Evolutionary conservation across 129 eudicot species (phyloP), one percentile per base, ranked within the genome.

Genomic region (Erigeron canadensis): DNA sequence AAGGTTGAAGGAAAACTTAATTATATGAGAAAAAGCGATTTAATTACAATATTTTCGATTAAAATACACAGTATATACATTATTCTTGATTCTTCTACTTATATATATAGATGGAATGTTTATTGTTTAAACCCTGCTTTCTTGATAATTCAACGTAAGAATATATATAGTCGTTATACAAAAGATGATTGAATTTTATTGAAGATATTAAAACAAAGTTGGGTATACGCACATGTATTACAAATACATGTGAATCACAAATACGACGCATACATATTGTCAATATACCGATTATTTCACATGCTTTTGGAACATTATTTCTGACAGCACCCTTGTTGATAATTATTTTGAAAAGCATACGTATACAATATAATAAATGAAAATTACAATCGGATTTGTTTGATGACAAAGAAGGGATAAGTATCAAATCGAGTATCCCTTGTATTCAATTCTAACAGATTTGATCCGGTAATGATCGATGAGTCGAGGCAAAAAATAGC

Each of bases 251-350:
- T 28, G 23, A 65, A 42, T 10, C 1, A 11, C 21, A 65, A 54
- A 75, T 65, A 65, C 28, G 73, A 75, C 44, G 50, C 40, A 38
- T 63, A 75, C 5, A 22, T 58, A 47, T 66, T 46, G 74, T 66
- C 67, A 75, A 44, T 44, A 66, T 18, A 18, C 15, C 23, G 61
- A 45, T 7, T 8, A 45, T 7, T 8, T 44, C 67, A 37, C 68
- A 67, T 75, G 80, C 68, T 44, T 66, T 66, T 42, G 57, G 23
- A 57, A 67, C 74, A 58, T 75, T 58, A 75, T 67, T 58, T 59
- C 80, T 75, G 80, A 66, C 80, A 57, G 34, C 45, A 44, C 48
- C 55, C 45, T 37, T 54, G 38, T 54, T 56, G 73, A 57, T 55
- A 65, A 75, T 44, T 65, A 56, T 65, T 67, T 46, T 28, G 13